Evolutionary conservation across 1,284 basidiomycete species (phyloP), one percentile per base, ranked within the genome.

Genomic region (Gymnopus androsaceus): DNA sequence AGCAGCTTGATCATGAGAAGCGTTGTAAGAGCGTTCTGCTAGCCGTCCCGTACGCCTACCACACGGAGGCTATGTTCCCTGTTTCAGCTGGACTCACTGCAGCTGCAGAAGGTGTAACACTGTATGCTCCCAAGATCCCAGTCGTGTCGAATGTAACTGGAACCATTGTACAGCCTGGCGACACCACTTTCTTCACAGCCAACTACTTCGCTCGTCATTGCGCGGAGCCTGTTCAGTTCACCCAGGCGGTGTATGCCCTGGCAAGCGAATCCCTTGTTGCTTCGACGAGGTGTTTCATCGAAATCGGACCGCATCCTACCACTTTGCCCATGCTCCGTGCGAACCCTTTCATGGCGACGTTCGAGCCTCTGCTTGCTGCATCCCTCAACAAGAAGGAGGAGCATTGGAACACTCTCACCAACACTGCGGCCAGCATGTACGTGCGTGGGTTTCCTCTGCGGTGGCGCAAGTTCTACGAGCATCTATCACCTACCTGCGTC

Each of bases 141-240:
- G 69, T 88, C 34, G 69, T 81, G 25, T 88, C 87, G 9, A 84
- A 81, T 54, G 79, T 86, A 12, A 65, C 74, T 2, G 87, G 86
- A 1, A 63, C 66, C 1, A 66, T 87, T 14, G 70, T 88, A 19
- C 61, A 67, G 15, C 74, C 81, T 0, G 84, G 82, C 1, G 82
- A 87, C 56, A 59, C 62, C 1, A 64, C 67, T 1, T 71, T 78
- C 3, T 85, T 85, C 67, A 71, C 71, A 52, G 51, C 75, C 0
- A 72, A 73, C 30, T 88, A 88, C 66, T 81, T 88, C 54, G 68
- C 75, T 17, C 77, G 73, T 21, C 87, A 90, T 59, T 87, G 83
- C 61, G 69, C 70, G 1, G 73, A 81, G 53, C 82, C 85, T n/a
- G 85, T 87, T 19, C 73, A 70, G 17, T 88, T 90, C 59, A 70